Percentiles rank a stretch among this genome's conserved stretches.
These are phyloP conservation scores for Xylariaceae sp. DNA, from an alignment of 2,329 filamentous ascomycete genomes.

Conservation along the genomic window DNA sequence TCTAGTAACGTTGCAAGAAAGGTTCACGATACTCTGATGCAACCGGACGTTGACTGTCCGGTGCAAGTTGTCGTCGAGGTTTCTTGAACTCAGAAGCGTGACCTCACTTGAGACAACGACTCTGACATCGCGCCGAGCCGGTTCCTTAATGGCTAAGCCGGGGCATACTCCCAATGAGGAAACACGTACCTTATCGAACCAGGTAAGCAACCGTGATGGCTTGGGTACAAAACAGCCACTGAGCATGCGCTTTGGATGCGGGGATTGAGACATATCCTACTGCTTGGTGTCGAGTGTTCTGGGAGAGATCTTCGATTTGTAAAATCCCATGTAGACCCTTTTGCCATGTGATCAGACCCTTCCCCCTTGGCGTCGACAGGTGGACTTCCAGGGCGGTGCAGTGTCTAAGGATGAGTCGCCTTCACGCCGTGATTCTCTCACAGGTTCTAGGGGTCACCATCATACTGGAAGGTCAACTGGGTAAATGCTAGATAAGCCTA, in stretches of 20 bases:
- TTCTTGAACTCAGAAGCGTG: constrained; percentile 8
- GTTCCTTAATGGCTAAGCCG: constrained; percentile 18
- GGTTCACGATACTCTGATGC: constrained; percentile 12
- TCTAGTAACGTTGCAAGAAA: constrained; percentile 20
- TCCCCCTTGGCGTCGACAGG: not conserved
- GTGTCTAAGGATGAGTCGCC: not conserved
- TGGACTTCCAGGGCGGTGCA: not conserved
- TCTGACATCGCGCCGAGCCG: constrained; percentile 14
- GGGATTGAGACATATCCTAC: constrained; percentile 9
- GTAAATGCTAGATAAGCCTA: not conserved
- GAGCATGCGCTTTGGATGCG: constrained; percentile 14
- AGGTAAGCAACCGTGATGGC: constrained; percentile 3
- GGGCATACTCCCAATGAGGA: constrained; percentile 24
- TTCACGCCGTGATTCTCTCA: not conserved
- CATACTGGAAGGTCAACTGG: not conserved
- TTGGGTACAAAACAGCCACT: constrained; percentile 15
- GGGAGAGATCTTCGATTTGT: not conserved
- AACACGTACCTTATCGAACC: constrained; percentile 27
- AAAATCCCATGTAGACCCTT: not conserved
- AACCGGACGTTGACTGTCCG: constrained; percentile 7
- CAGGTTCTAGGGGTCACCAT: not conserved
- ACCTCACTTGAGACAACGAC: constrained; percentile 17
- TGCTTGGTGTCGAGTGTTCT: constrained; percentile 1
- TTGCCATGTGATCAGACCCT: constrained; percentile 7
- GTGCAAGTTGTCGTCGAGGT: not conserved